Base-by-base conservation (phyloP, 768 basidiomycete species). In the Termitomyces sp. region DNA sequence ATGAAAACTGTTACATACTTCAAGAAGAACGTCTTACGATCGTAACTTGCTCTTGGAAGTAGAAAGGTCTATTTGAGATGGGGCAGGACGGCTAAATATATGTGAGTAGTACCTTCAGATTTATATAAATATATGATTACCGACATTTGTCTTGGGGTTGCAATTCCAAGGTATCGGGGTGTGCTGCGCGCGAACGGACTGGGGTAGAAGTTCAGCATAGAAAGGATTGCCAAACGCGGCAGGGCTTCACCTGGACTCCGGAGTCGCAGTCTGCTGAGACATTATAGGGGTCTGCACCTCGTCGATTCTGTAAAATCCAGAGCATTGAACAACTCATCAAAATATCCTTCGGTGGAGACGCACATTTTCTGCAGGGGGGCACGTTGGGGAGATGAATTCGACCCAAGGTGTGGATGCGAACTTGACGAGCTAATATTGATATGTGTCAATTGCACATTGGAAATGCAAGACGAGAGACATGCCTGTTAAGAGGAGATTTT, bases 201-300 rank as follows among this genome's bases (percentile, higher is more conserved):
- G 42, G 16, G 46, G 13, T 1, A 33, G 10, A 45, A 16, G 37
- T 43, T 53, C 33, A 66, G 47, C 46, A 53, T 36, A 48, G 33
- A 48, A 43, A 47, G 36, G 12, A 40, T 45, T 12, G 45, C 13
- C 14, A 3, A 27, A 48, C 18, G n/a, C 7, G 16, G 30, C 24
- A 49, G 30, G 47, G 56, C 66, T n/a, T 61, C 32, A 76, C 80
- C 79, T 82, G 42, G 79, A 78, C 61, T 79, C 78, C 42, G 80
- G 80, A 4, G 80, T 82, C 53, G 75, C 64, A 54, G 71, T 75
- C 64, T 78, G 78, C 44, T 72, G 74, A 37, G 69, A 69, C 46
- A 56, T 58, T 12, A 62, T 48, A 55, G 51, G 61, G 45, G 45
- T 45, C 14, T 58, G 61, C n/a, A 59, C 56, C 32, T 67, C 68